A percentile compares a stretch with the other conserved stretches of the same genome.
phyloP scores from a whole-genome alignment of 2,329 filamentous ascomycete genomes.

The Neofusicoccum sp. region DNA sequence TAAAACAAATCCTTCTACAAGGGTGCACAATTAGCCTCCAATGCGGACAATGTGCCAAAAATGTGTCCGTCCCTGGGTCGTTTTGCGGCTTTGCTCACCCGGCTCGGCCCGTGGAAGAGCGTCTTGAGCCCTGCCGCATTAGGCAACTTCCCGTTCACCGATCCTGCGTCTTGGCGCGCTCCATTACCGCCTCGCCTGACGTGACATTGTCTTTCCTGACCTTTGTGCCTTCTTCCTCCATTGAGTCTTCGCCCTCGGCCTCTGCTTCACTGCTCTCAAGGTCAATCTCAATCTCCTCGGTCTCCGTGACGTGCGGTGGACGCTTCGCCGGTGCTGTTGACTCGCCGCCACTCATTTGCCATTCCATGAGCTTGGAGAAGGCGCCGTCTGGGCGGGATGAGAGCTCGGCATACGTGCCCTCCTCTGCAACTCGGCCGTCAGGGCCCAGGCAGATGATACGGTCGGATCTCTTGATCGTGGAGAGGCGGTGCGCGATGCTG shows the following conservation, averaged over 20 bases:
- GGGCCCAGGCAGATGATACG: constrained; percentile 86
- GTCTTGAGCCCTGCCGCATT: neutral
- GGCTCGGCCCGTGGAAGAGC: constrained; percentile 12
- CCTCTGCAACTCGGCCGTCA: constrained; percentile 87
- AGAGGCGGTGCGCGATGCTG: constrained; percentile 91
- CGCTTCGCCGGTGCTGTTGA: constrained; percentile 24
- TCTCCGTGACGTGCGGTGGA: constrained; percentile 43
- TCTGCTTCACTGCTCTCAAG: constrained; percentile 32
- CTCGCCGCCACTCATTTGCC: constrained; percentile 91
- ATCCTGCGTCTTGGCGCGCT: constrained; percentile 24
- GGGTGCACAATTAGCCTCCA: neutral
- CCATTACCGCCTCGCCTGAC: constrained; percentile 27
- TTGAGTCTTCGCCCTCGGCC: constrained; percentile 37
- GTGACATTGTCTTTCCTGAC: constrained; percentile 30
- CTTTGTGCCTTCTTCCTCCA: constrained; percentile 28
- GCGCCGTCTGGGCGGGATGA: constrained; percentile 72
- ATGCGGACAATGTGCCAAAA: neutral
- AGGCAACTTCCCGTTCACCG: constrained; percentile 18
- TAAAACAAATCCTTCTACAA: neutral
- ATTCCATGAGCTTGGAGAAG: constrained; percentile 96
- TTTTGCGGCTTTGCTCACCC: constrained; percentile 7
- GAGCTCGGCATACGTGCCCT: constrained; percentile 77
- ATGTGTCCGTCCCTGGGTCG: neutral
- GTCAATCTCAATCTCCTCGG: constrained; percentile 51
- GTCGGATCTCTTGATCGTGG: constrained; percentile 94